Percentiles rank a stretch among this genome's conserved stretches.
Evolutionary conservation across 768 basidiomycete genomes (phyloP).

Genomic region (Kwoniella bestiolae): DNA sequence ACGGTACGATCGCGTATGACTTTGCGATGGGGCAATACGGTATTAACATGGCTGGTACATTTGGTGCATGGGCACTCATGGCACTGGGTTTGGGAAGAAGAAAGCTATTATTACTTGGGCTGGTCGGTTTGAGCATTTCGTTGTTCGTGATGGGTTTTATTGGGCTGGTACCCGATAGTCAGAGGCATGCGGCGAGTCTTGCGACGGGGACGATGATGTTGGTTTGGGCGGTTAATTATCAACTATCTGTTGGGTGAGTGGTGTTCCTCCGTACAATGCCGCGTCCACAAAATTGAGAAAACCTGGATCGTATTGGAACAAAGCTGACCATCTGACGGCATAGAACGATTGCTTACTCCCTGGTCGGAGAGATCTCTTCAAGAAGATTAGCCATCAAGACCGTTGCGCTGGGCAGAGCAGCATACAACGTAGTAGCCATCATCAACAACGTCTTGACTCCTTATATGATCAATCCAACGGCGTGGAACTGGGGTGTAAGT

Average conservation of each 20-base stretch:
- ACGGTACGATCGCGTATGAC: slow-evolving; percentile 31
- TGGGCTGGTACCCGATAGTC: slow-evolving; percentile 39
- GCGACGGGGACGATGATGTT: slow-evolving; percentile 57
- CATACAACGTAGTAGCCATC: slow-evolving; percentile 45
- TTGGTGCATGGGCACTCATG: slow-evolving; percentile 47
- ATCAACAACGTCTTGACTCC: slow-evolving; percentile 43
- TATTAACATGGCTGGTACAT: slow-evolving; percentile 45
- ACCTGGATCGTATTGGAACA: too few species aligned
- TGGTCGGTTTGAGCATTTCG: slow-evolving; percentile 44
- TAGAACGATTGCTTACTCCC: slow-evolving; percentile 42
- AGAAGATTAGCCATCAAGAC: slow-evolving; percentile 57
- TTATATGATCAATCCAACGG: slow-evolving; percentile 52
- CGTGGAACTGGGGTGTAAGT: slow-evolving; percentile 45
- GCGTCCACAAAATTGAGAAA: too few species aligned
- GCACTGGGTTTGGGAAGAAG: slow-evolving; percentile 39
- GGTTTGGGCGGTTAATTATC: slow-evolving; percentile 57
- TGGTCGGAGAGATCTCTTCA: slow-evolving; percentile 56
- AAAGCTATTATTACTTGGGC: slow-evolving; percentile 49
- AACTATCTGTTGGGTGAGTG: slow-evolving; percentile 53
- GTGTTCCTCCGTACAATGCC: too few species aligned
- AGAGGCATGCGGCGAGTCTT: slow-evolving; percentile 27
- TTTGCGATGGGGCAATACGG: slow-evolving; percentile 51
- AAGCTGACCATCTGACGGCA: too few species aligned
- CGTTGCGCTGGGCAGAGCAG: slow-evolving; percentile 37
- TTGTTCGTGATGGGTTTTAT: slow-evolving; percentile 52